Evolutionary conservation across 345 rosid genomes (phyloP).

Genomic region (Heritiera littoralis): DNA sequence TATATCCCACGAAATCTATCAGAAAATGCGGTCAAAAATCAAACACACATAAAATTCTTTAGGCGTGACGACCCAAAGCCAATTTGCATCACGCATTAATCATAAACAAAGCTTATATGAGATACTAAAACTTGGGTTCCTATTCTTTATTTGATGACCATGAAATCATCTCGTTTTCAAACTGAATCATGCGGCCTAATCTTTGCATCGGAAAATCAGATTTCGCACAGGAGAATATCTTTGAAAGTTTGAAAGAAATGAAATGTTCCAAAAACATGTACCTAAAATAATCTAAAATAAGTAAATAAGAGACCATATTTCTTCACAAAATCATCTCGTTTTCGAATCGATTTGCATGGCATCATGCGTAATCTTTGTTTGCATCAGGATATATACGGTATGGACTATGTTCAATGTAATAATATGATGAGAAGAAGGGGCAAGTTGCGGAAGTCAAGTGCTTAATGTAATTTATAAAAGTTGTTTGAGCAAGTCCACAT

Average conservation of each 20-base stretch:
- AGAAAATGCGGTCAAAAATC: constrained; percentile 17
- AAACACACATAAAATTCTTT: background rate
- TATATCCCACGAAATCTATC: constrained; percentile 26
- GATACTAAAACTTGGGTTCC: constrained; percentile 1
- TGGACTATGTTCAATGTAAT: background rate
- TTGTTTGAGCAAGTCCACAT: constrained; percentile 6
- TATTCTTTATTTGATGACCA: background rate
- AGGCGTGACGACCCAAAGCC: constrained; percentile 3
- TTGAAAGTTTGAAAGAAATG: constrained; percentile 11
- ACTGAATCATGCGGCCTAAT: constrained; percentile 8
- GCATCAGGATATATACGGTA: background rate
- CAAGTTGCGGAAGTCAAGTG: background rate
- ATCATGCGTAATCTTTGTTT: background rate
- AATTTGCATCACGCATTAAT: constrained; percentile 16
- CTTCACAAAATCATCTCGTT: constrained; percentile 1
- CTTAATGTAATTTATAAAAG: background rate
- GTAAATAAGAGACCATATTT: background rate
- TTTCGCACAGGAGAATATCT: background rate
- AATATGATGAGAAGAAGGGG: background rate
- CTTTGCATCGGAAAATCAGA: constrained; percentile 17
- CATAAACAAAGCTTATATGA: background rate
- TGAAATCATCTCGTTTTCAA: constrained; percentile 29
- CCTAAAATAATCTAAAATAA: background rate
- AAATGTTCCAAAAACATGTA: background rate
- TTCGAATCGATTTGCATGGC: constrained; percentile 9